phyloP scores from a whole-genome alignment of 768 basidiomycete genomes.

The Tephrocybe sp. region DNA sequence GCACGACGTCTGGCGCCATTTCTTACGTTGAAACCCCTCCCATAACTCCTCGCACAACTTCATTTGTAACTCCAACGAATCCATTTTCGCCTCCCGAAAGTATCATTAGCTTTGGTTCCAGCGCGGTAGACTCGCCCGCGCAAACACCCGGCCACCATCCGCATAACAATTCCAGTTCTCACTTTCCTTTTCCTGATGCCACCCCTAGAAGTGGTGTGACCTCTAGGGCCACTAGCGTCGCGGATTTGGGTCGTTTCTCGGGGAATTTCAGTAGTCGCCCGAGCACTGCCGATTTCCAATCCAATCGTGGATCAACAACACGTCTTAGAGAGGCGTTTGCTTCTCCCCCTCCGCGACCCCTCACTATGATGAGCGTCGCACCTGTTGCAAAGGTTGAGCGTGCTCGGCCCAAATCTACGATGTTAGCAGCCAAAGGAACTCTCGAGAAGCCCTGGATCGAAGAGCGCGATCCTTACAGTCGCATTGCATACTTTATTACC shows the following conservation, averaged over 20 bases:
- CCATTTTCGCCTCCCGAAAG: slow-evolving; percentile 56
- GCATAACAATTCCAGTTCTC: slow-evolving; percentile 16
- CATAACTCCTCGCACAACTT: slow-evolving; percentile 39
- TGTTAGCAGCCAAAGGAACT: slow-evolving; percentile 33
- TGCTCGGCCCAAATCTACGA: slow-evolving; percentile 51
- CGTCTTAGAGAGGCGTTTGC: slow-evolving; percentile 57
- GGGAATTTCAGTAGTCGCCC: slow-evolving; percentile 39
- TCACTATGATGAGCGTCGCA: slow-evolving; percentile 53
- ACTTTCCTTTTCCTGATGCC: slow-evolving; percentile 35
- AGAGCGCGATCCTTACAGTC: slow-evolving; percentile 52
- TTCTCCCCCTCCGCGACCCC: slow-evolving; percentile 55
- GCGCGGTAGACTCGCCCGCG: slow-evolving; percentile 28
- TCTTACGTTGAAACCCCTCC: slow-evolving; percentile 38
- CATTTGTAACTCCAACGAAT: slow-evolving; percentile 34
- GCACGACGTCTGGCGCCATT: slow-evolving; percentile 30
- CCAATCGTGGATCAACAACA: slow-evolving; percentile 35
- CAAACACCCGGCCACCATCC: slow-evolving; percentile 23
- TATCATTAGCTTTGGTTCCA: slow-evolving; percentile 41
- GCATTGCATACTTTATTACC: slow-evolving; percentile 63
- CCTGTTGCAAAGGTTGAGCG: slow-evolving; percentile 43
- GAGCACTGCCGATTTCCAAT: slow-evolving; percentile 27
- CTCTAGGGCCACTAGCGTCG: slow-evolving; percentile 39
- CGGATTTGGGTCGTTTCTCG: slow-evolving; percentile 41
- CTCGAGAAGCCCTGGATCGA: slow-evolving; percentile 67
- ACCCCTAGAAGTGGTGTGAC: slow-evolving; percentile 35